Evolutionary conservation across 2,329 filamentous ascomycete species (phyloP).

Genomic region (Botrytis galanthina): DNA sequence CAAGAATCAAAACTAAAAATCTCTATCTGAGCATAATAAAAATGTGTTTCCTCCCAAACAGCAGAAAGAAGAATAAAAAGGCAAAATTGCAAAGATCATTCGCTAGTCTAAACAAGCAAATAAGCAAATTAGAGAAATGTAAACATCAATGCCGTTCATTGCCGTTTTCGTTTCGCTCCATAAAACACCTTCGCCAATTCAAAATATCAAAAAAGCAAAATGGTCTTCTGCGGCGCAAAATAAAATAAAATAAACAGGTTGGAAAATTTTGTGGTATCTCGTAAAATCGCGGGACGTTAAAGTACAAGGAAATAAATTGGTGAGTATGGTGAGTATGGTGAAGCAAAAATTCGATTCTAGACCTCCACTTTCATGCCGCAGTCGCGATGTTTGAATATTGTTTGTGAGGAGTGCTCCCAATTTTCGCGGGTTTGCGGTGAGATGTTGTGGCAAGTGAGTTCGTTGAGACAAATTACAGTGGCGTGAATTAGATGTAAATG

Average conservation of each 20-base stretch:
- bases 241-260: slow-evolving; percentile 10
- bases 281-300: slow-evolving; percentile 27
- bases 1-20: slow-evolving; percentile 9
- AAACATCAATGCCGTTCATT: slow-evolving; percentile 1
- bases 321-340: not conserved
- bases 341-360: slow-evolving; percentile 1
- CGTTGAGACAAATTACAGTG: slow-evolving; percentile 1
- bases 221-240: not conserved
- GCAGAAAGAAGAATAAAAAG: not conserved
- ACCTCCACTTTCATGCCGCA: not conserved
- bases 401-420: not conserved
- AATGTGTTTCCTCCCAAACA: not conserved
- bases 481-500: slow-evolving; percentile 15
- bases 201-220: slow-evolving; percentile 14
- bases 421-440: not conserved
- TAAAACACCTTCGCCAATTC: slow-evolving; percentile 18
- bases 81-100: not conserved
- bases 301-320: slow-evolving; percentile 21
- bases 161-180: slow-evolving; percentile 6
- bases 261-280: slow-evolving; percentile 29
- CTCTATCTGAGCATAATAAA: slow-evolving; percentile 8
- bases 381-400: not conserved
- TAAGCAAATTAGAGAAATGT: slow-evolving; percentile 7
- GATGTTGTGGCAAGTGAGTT: slow-evolving; percentile 1
- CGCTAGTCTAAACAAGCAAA: slow-evolving; percentile 12